Conservation (phyloP, 208 protist genomes). For the Entamoeba moshkovskii region DNA sequence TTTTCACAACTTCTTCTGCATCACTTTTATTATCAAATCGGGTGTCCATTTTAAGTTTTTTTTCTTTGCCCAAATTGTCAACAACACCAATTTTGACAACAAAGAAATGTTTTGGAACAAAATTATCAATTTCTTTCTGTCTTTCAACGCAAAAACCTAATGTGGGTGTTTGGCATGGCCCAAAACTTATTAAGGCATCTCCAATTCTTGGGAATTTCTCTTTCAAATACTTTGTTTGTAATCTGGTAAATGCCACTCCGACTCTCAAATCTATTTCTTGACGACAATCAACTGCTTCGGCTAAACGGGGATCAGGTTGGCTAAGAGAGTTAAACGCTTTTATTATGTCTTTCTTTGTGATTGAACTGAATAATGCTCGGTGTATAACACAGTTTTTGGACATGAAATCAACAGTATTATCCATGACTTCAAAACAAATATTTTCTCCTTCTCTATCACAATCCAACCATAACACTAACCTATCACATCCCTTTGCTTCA, state of each 20-base stretch:
- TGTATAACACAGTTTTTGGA: conserved; percentile 49
- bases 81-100: neutral
- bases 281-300: conserved; percentile 69
- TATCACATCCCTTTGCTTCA: conserved; percentile 29
- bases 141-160: conserved; percentile 69
- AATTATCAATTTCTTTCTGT: conserved; percentile 52
- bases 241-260: conserved; percentile 72
- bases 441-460: conserved; percentile 87
- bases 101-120: conserved; percentile 31
- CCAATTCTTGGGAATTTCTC: conserved; percentile 41
- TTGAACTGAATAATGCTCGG: conserved; percentile 63
- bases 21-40: neutral
- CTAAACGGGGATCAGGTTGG: conserved; percentile 66
- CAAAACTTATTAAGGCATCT: conserved; percentile 69
- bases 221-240: conserved; percentile 43
- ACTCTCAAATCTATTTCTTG: conserved; percentile 80
- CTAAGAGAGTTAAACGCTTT: conserved; percentile 58
- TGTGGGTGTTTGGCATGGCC: conserved; percentile 82
- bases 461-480: conserved; percentile 74
- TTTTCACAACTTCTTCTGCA: neutral
- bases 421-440: conserved; percentile 83
- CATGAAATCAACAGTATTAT: conserved; percentile 35
- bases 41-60: neutral
- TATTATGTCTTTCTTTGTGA: conserved; percentile 58
- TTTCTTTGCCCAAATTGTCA: neutral